Evolutionary conservation across 2,329 filamentous ascomycete species (phyloP).

Genomic region (Apiospora kogelbergensis): DNA sequence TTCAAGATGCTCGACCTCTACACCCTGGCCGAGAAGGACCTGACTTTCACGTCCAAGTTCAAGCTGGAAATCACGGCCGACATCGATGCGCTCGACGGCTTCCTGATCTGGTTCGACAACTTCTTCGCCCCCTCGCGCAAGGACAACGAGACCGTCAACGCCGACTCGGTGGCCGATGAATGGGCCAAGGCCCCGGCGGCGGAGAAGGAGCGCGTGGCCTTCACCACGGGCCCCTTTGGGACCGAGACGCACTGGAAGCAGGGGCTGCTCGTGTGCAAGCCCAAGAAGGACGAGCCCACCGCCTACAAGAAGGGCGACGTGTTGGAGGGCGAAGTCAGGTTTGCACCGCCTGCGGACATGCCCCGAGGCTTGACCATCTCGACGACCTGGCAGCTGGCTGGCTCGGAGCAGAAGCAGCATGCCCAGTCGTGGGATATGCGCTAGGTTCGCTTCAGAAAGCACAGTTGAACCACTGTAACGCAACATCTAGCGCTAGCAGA

Average conservation of each 20-base stretch:
- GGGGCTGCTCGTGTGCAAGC: constrained; percentile 70
- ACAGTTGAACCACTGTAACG: neutral
- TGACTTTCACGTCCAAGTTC: constrained; percentile 74
- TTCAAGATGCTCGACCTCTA: constrained; percentile 80
- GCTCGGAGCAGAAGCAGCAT: constrained; percentile 34
- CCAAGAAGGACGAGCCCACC: constrained; percentile 40
- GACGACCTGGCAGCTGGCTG: constrained; percentile 58
- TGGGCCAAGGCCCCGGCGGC: constrained; percentile 51
- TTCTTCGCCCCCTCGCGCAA: constrained; percentile 72
- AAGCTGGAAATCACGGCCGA: constrained; percentile 59
- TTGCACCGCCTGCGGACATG: constrained; percentile 67
- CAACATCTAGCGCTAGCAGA: neutral
- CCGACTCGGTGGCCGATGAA: constrained; percentile 55
- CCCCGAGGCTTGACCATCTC: constrained; percentile 67
- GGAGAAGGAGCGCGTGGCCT: constrained; percentile 66
- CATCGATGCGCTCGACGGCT: constrained; percentile 76
- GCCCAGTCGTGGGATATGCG: constrained; percentile 44
- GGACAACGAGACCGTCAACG: constrained; percentile 41
- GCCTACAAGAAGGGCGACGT: constrained; percentile 53
- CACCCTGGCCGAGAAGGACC: constrained; percentile 67
- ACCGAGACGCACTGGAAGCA: constrained; percentile 90
- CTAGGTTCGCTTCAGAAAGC: constrained; percentile 9
- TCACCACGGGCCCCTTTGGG: constrained; percentile 80
- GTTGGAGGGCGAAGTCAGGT: constrained; percentile 68
- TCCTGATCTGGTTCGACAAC: constrained; percentile 90